Evolutionary conservation across 805 yeast genomes (phyloP).

Genomic region (Wickerhamomyces canadensis): DNA sequence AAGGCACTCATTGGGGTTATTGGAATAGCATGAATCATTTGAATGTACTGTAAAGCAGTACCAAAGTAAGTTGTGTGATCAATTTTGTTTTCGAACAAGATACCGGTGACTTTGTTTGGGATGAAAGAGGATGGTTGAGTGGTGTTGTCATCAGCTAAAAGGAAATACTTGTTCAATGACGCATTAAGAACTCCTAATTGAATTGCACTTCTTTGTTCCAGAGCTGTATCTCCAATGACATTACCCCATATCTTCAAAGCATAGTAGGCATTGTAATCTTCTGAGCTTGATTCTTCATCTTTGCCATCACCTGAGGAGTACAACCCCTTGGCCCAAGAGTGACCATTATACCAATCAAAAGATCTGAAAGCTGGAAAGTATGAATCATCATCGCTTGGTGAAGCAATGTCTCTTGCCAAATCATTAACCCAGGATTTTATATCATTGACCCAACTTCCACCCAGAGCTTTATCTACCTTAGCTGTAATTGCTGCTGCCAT

Average conservation of each 20-base stretch:
- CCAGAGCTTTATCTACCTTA: conserved; percentile 42
- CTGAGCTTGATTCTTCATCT: conserved; percentile 70
- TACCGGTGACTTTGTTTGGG: conserved; percentile 66
- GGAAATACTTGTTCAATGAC: conserved; percentile 50
- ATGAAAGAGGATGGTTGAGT: conserved; percentile 52
- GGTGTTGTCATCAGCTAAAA: conserved; percentile 46
- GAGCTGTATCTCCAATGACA: conserved; percentile 43
- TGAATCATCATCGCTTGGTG: conserved; percentile 47
- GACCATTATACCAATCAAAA: conserved; percentile 75
- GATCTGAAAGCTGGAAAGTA: conserved; percentile 63
- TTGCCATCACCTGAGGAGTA: conserved; percentile 70
- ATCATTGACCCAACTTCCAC: conserved; percentile 50
- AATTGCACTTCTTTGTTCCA: conserved; percentile 51
- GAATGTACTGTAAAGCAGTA: conserved; percentile 64
- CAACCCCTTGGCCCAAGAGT: conserved; percentile 74
- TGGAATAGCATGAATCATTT: conserved; percentile 76
- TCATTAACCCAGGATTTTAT: conserved; percentile 48
- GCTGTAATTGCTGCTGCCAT: conserved; percentile 65
- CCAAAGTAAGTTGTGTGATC: conserved; percentile 77
- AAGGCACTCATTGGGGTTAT: conserved; percentile 63
- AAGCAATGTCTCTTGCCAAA: conserved; percentile 63
- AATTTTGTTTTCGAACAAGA: conserved; percentile 64
- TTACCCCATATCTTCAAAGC: conserved; percentile 64
- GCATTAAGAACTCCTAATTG: conserved; percentile 55
- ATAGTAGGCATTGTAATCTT: conserved; percentile 67